Percentiles rank a stretch among this genome's conserved stretches.
phyloP scores from a whole-genome alignment of 2,329 filamentous ascomycete species.

The Cryphonectria carpinicola region DNA sequence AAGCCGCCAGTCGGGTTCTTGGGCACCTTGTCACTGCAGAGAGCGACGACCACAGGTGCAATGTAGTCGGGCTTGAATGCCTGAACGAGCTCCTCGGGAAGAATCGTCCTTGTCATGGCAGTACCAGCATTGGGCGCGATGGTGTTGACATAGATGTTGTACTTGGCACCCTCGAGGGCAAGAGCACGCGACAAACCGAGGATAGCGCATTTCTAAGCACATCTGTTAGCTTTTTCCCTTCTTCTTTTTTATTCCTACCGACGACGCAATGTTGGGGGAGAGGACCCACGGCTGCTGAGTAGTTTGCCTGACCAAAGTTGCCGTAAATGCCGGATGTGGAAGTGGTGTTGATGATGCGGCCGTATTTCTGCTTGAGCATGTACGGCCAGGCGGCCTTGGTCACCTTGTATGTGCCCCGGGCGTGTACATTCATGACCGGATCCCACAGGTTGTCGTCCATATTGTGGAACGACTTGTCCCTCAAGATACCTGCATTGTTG shows the following conservation, averaged over 20 bases:
- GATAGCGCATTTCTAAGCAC: conserved; percentile 78
- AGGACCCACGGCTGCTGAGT: conserved; percentile 77
- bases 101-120: conserved; percentile 88
- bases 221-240: conserved; percentile 37
- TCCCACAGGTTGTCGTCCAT: conserved; percentile 97
- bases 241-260: background rate
- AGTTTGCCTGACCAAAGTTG: conserved; percentile 99
- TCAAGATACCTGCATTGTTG: conserved; percentile 97
- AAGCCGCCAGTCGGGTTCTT: conserved; percentile 81
- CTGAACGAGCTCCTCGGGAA: conserved; percentile 97
- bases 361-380: conserved; percentile 98
- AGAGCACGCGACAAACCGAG: conserved; percentile 93
- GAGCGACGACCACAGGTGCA: conserved; percentile 85
- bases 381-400: conserved; percentile 98
- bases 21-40: conserved; percentile 84
- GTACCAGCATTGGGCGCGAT: conserved; percentile 98
- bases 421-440: conserved; percentile 87
- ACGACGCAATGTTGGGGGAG: background rate
- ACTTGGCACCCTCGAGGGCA: conserved; percentile 90
- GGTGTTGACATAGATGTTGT: conserved; percentile 98
- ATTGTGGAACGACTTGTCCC: conserved; percentile 97
- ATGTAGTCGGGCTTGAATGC: conserved; percentile 99
- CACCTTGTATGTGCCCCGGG: conserved; percentile 93
- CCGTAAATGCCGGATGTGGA: conserved; percentile 98
- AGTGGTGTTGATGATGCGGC: conserved; percentile 94